Evolutionary conservation across 1,284 basidiomycete species (phyloP), one percentile per base, ranked within the genome.

Genomic region (Microbotryum intermedium): DNA sequence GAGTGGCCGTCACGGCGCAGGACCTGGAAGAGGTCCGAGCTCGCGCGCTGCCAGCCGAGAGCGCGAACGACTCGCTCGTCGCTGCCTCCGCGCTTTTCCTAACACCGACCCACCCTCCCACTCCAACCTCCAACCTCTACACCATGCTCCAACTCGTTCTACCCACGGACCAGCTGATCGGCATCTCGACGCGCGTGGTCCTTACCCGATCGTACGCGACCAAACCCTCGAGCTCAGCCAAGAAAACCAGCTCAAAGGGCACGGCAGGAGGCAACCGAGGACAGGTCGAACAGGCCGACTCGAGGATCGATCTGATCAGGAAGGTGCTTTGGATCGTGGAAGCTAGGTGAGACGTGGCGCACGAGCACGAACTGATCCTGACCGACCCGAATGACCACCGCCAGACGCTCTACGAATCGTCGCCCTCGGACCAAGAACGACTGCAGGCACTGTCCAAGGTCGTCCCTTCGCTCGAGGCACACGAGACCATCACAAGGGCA

Each of bases 401-500:
- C 25, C 60, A 68, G 64, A 48, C 59, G 7, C 60, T 68, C 13
- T 64, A 59, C 57, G 67, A 68, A 43, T 55, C 59, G 25, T 48
- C 55, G 13, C 67, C 67, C 2, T 30, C 60, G 34, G 65, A 66
- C 18, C 56, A 51, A 1, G 62, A 61, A 26, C 66, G 69, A 29
- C 50, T 67, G 26, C 62, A 55, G 53, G 62, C 66, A 8, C 53
- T 70, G 4, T 50, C 55, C 47, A 57, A 57, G 13, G 69, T 62
- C 26, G 58, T 71, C 25, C 62, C 62, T 13, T 59, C 69, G 39
- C 39, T 55, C 26, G 91, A 97, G 75, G 90, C 90, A 0, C 90
- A 97, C 77, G 84, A 90, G 69, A 97, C 92, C 8, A 91, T 97
- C 65, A 87, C 88, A 67, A 84, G 93, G 44, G 93, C 93, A 4